Base-by-base conservation (phyloP, 2,329 filamentous ascomycete species). In the Alternaria sp. region DNA sequence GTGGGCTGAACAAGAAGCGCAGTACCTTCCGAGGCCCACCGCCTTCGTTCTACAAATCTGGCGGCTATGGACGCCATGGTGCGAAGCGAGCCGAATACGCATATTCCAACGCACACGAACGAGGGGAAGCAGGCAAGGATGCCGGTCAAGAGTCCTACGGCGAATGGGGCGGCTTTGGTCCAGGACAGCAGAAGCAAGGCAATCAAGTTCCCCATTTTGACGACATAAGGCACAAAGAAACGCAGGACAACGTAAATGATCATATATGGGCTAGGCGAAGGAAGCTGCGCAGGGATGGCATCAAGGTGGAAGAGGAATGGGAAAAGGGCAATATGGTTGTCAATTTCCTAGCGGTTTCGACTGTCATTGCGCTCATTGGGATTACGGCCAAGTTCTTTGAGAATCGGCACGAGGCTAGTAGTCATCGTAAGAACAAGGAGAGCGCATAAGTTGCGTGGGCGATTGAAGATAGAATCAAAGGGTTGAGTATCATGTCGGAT, bases 1-100 rank as follows among this genome's bases (percentile, higher is more conserved):
- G 88, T 1, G 95, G 95, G 0, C 82, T 99, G 32, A 93, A 89
- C 75, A 87, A 90, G 41, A 87, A 94, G 24, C 85, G 92, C 3
- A 87, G 88, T 2, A 85, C 89, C 5, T 97, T 96, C 78, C 87
- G 87, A 20, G 94, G 94, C 0, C 94, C 95, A 4, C 94, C 95
- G 51, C 94, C 94, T 0, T 92, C 88, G 65, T 98, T 97, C 81
- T 97, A 93, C 79, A 86, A 89, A 18, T 89, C 86, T 62, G 93
- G 93, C 5, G 92, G 91, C 3, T 96, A 93, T 86, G 92, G 91
- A 48, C 77, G 81, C 3, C 87, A 91, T 59, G 75, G 80, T 3
- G 85, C 85, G 36, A 91, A 90, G 79, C 78, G 88, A 38, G 78
- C 80, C 54, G 83, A 83, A 36, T 71, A 81, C 56, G 80, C 80